Evolutionary conservation across 1,284 basidiomycete species (phyloP), one percentile per base, ranked within the genome.

Genomic region (Paramarasmius palmivorus): DNA sequence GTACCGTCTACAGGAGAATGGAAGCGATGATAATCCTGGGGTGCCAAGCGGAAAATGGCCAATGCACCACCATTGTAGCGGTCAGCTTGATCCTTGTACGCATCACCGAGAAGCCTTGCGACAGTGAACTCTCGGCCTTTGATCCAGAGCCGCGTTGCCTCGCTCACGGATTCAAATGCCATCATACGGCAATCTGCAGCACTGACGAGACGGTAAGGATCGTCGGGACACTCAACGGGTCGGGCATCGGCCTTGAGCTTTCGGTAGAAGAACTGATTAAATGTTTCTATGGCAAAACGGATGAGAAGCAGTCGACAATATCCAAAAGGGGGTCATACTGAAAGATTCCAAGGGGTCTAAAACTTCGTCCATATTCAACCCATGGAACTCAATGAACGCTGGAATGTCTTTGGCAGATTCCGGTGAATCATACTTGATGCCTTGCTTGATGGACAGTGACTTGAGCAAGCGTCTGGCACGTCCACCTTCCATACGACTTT

Each of bases 21-120:
- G 80, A 95, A 98, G 0, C 96, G 88, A 70, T 99, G 96, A 65
- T 99, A 99, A 67, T 97, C 95, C 68, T 95, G 94, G 0, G 95
- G 94, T 1, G 94, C 94, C n/a, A 98, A 76, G 37, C 94, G 79
- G 74, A 97, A 97, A 57, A 97, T 95, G 2, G 82, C 89, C 45
- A 91, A 65, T 1, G 86, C 84, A 3, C 95, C 95, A 12, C 90
- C 89, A 4, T 78, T 72, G 65, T 90, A 98, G 34, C 78, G 77
- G 1, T 87, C 82, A 1, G 81, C 80, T 52, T 89, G 81, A 20
- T 79, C 74, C 54, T 83, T 82, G 68, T 93, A 93, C 7, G 73
- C 73, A 6, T 92, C 88, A 0, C 95, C 95, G 0, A 99, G 79
- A 37, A 99, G 75, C 1, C 87, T 79, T 1, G 73, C 77, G 1